Base-by-base conservation (phyloP, 208 protist genomes). In the Leishmania gerbilli region DNA sequence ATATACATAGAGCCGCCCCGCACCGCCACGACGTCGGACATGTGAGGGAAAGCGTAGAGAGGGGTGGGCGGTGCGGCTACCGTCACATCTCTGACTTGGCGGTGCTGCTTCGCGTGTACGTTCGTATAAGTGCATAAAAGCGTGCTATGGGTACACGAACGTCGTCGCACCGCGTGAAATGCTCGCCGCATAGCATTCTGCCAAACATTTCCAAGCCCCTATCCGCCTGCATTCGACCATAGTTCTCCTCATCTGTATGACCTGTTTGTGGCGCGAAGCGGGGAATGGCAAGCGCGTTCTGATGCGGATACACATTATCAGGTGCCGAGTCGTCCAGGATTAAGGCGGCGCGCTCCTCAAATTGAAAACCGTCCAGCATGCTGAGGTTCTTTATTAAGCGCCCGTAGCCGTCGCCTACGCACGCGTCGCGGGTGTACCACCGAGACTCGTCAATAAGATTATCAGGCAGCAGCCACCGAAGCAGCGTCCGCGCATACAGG, bases 321-420 rank as follows among this genome's bases (percentile, higher is more conserved):
- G 91, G 90, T 3, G 90, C 90, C 11, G 85, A 87, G 84, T 97
- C 90, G 74, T 97, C 93, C 67, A 97, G 72, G 6, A 97, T 68
- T 45, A 97, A 81, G 34, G 90, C 76, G 55, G 74, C 82, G 24
- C 84, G 78, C 17, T 81, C 78, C 47, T 88, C 78, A 76, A 84
- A 94, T 34, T 9, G 77, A n/a, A 67, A 80, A 67, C 71, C 87
- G 17, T 75, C 80, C 5, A 95, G 74, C 21, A 55, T 64, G 40
- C 82, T 71, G 42, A 96, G 83, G 31, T 94, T 87, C 77, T 96
- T 96, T 62, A 79, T 82, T 49, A 88, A 90, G 6, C 42, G 68
- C 37, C 71, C 83, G 37, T 86, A 84, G 24, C 80, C 76, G 27
- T 85, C 75, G 21, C 64, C 64, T 27, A 82, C 72, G 76, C 92